Percentiles rank a stretch among this genome's conserved stretches.
phyloP scores from a whole-genome alignment of 2,329 filamentous ascomycete genomes.

The Triangularia verruculosa region DNA sequence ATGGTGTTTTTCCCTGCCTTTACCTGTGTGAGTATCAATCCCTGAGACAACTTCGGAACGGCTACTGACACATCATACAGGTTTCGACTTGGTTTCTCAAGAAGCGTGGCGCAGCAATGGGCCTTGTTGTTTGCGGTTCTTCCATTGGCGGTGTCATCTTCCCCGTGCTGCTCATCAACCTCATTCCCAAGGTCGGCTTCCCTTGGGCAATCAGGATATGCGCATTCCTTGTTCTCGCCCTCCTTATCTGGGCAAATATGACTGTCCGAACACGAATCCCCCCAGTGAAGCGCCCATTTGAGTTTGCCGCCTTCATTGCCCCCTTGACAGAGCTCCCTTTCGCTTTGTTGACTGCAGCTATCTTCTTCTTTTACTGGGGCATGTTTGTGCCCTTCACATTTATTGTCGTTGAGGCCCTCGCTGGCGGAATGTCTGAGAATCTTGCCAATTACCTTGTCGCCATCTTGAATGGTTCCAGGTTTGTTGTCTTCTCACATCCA shows the following conservation, averaged over 20 bases:
- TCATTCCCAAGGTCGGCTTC: conserved; percentile 61
- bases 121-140: conserved; percentile 56
- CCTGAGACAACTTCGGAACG: background rate
- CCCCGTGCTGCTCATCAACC: conserved; percentile 51
- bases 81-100: conserved; percentile 56
- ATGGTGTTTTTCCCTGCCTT: conserved; percentile 28
- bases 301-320: conserved; percentile 20
- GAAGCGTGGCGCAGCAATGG: conserved; percentile 55
- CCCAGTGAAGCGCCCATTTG: conserved; percentile 20
- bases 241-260: conserved; percentile 11
- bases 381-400: conserved; percentile 27
- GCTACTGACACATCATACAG: conserved; percentile 36
- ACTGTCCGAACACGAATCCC: conserved; percentile 8
- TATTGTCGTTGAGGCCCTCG: conserved; percentile 12
- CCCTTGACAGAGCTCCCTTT: conserved; percentile 19
- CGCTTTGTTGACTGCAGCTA: conserved; percentile 12
- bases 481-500: background rate
- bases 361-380: conserved; percentile 20
- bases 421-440: background rate
- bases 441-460: conserved; percentile 16
- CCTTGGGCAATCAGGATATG: conserved; percentile 60
- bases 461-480: conserved; percentile 18
- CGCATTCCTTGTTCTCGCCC: conserved; percentile 46
- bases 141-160: conserved; percentile 61
- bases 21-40: background rate